Evolutionary conservation across 257 asterid species (phyloP).

Genomic region (Cynanchum wilfordii): DNA sequence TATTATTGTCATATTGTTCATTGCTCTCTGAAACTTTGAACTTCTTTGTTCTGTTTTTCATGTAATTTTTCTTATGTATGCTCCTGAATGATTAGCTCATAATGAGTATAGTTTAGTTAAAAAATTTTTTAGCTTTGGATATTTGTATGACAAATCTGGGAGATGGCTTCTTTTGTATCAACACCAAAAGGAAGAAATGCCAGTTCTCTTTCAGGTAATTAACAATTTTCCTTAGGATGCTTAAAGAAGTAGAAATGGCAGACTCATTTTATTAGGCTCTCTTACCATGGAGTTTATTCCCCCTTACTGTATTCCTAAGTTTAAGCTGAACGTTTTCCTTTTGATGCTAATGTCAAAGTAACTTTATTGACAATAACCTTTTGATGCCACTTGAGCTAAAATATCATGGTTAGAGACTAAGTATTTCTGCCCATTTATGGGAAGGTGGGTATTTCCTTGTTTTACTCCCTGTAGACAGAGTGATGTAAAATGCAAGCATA

Average conservation of each 20-base stretch:
- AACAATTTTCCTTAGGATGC: not conserved
- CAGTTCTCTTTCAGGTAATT: not conserved
- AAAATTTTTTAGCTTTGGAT: not conserved
- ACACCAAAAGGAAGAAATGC: not conserved
- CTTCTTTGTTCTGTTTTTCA: not conserved
- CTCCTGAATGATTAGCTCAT: not conserved
- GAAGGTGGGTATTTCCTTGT: not conserved
- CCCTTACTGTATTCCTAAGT: not conserved
- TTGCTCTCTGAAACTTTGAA: not conserved
- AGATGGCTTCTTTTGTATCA: not conserved
- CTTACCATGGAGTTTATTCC: not conserved
- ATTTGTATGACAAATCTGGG: not conserved
- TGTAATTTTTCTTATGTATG: not conserved
- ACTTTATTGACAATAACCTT: not conserved
- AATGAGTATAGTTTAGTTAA: not conserved
- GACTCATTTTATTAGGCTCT: not conserved
- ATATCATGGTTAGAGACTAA: not conserved
- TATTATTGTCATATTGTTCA: not conserved
- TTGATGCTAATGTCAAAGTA: not conserved
- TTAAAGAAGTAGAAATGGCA: not conserved
- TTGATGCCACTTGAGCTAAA: not conserved
- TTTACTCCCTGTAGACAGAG: too few relatives aligned
- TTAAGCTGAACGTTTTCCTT: not conserved
- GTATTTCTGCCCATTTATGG: not conserved
- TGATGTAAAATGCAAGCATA: too few relatives aligned